These are phyloP conservation scores for Prillingera fragicola DNA, from an alignment of 1,284 basidiomycete genomes.

Conservation along the genomic window DNA sequence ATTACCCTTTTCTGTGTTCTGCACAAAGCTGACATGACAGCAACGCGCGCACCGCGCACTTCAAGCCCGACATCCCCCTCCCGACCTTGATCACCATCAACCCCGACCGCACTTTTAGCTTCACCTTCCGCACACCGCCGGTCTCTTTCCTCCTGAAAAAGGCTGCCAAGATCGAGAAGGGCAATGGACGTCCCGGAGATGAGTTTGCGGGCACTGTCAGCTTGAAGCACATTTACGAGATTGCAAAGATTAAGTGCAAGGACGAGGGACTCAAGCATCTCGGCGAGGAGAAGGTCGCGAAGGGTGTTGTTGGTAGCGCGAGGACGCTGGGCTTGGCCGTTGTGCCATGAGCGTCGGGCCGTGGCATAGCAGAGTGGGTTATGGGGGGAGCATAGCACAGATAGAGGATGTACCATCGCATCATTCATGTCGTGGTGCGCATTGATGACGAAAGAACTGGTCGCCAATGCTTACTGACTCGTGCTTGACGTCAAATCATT, in stretches of 20 bases:
- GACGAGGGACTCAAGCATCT: conserved; percentile 83
- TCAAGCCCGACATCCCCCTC: conserved; percentile 78
- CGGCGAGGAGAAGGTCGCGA: conserved; percentile 76
- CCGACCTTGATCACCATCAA: conserved; percentile 89
- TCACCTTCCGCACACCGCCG: conserved; percentile 86
- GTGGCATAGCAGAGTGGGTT: neutral
- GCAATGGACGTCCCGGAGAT: conserved; percentile 53
- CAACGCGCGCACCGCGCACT: conserved; percentile 82
- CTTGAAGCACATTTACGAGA: conserved; percentile 98
- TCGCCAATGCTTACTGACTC: neutral
- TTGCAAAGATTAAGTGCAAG: conserved; percentile 91
- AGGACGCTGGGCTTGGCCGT: conserved; percentile 79
- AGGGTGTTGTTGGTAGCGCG: conserved; percentile 77
- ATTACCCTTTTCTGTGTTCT: neutral
- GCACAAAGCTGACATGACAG: conserved; percentile 39
- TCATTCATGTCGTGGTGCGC: neutral
- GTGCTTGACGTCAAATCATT: neutral
- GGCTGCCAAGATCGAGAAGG: conserved; percentile 84
- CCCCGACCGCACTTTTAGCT: conserved; percentile 92
- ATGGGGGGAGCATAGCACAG: neutral
- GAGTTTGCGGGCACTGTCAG: conserved; percentile 68
- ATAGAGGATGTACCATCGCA: conserved; percentile 9
- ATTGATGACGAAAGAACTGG: neutral
- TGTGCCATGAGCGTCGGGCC: conserved; percentile 58
- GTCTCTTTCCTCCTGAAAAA: conserved; percentile 89